Evolutionary conservation across 306 rosid genomes (phyloP), one percentile per base, ranked within the genome.

Genomic region (Dicorynia guianensis): DNA sequence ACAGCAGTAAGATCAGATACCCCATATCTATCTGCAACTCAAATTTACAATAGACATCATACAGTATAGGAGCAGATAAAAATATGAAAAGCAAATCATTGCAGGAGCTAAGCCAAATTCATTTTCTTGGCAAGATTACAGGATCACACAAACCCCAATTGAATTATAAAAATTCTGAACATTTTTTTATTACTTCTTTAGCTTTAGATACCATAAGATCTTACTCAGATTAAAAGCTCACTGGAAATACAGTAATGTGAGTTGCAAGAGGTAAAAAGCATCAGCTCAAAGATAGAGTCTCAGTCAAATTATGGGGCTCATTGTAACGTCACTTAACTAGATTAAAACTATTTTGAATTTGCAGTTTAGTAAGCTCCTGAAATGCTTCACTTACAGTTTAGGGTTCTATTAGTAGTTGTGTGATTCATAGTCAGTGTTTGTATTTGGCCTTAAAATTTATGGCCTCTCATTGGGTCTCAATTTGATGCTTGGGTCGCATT

Each of bases 1-100:
- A 67, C 18, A 56, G 75, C 61, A 63, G 38, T 61, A 76, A 19
- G 8, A 52, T 80, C 53, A 84, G 79, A 79, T 42, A 81, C 48
- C 68, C 54, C n/a, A 53, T 46, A 30, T 34, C 67, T 38, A 48
- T 35, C 40, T 50, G 53, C 25, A 56, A 68, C 56, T 56, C 25
- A 13, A 67, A 69, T 33, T 40, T 40, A n/a, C 67, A 56, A 47
- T 18, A 20, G 14, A 19, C 18, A 46, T 3, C 30, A 70, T 44
- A 66, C 36, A 42, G 33, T 39, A n/a, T 47, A 59, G 44, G 35
- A 64, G 58, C 50, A 52, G 60, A 54, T 25, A 55, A 57, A 50
- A 62, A 43, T 55, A 68, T 12, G 75, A 49, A 71, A 72, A 18
- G 56, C 10, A 69, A 67, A 50, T 35, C 63, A 46, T 7, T 52